Evolutionary conservation across 225 moss, liverwort and hornwort genomes (phyloP).

Genomic region (Pleurozium schreberi): DNA sequence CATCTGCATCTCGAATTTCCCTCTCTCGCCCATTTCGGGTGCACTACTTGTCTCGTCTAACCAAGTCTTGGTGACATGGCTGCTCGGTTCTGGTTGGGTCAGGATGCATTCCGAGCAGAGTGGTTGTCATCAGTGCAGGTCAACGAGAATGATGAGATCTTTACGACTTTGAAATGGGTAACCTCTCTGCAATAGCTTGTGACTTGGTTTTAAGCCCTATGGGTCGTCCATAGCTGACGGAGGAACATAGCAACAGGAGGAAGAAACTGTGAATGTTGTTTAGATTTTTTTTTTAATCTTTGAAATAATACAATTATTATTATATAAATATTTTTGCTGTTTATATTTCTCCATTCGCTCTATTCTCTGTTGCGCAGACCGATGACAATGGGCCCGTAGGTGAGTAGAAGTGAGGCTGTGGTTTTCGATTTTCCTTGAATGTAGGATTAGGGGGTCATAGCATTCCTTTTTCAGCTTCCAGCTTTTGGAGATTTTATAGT

Average conservation of each 20-base stretch:
- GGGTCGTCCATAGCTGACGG: not conserved
- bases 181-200: not conserved
- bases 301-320: not conserved
- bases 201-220: not conserved
- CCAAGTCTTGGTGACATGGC: not conserved
- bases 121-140: constrained; percentile 18
- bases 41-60: not conserved
- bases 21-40: not conserved
- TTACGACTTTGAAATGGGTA: constrained; percentile 33
- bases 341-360: not conserved
- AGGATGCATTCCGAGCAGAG: constrained; percentile 38
- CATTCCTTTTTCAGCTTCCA: not conserved
- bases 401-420: not conserved
- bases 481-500: not conserved
- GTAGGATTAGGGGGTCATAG: not conserved
- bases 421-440: not conserved
- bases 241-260: not conserved
- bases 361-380: not conserved
- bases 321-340: not conserved
- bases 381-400: not conserved
- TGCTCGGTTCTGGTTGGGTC: constrained; percentile 12
- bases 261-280: not conserved
- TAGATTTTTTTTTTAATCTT: not conserved
- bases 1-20: not conserved
- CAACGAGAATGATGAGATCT: constrained; percentile 27